Evolutionary conservation across 768 basidiomycete species (phyloP), one percentile per base, ranked within the genome.

Genomic region (Naganishia randhawae): DNA sequence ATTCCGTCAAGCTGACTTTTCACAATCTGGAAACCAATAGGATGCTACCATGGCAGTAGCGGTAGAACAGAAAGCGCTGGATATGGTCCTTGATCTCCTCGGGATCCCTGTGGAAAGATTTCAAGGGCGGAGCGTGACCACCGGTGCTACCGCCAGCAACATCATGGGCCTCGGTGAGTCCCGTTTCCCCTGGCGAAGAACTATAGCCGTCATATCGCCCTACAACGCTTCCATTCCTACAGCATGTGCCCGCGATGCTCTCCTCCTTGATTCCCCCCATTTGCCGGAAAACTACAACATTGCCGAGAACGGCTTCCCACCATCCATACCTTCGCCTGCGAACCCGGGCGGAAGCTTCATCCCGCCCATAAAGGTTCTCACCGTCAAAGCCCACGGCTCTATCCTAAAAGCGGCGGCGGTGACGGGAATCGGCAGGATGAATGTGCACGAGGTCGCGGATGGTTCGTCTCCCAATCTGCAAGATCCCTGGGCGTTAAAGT

Each of bases 81-180:
- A 77, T 53, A 61, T 80, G 72, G 71, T 78, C 2, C 71, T 77
- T 50, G 74, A 78, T 71, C 71, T 79, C 19, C 71, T 81, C 1
- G 61, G 68, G 16, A 69, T 78, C 4, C 65, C 68, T 14, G 52
- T 72, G 4, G 71, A 74, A 27, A 50, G 17, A 8, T 84, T 81
- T 72, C 66, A 54, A 17, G 79, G 79, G 11, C 74, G 82, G 45
- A 81, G 81, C 0, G 62, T 83, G 29, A 83, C 82, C 0, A 82
- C 81, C 0, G 83, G 83, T 29, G 83, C 82, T 3, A 84, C 83
- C 0, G 76, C 80, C 0, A 75, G 77, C 19, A 84, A 84, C 70
- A 71, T 83, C 13, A 76, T 83, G 31, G 83, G 83, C 9, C 73
- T 84, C 0, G 79, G 80, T 81, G 64, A 67, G 71, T 71, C 29